These are phyloP conservation scores for Danielia reshetovae DNA, from an alignment of 805 yeast genomes.

Conservation along the genomic window DNA sequence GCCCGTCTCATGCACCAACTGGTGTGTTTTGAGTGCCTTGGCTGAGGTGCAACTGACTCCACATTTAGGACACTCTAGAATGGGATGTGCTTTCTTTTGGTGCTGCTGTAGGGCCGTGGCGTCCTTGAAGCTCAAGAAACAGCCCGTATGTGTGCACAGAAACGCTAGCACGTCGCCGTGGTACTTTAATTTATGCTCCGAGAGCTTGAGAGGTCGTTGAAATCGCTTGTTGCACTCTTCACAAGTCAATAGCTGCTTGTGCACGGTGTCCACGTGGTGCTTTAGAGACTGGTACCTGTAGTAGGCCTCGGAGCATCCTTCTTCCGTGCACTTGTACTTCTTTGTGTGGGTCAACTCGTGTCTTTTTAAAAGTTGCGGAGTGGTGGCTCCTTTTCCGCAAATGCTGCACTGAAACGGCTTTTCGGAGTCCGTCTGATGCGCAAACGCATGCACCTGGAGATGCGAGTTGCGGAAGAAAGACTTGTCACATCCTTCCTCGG, in stretches of 20 bases:
- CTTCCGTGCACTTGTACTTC: slow-evolving; percentile 45
- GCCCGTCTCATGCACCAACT: slow-evolving; percentile 58
- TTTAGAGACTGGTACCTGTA: slow-evolving; percentile 72
- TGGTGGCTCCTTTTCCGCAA: slow-evolving; percentile 80
- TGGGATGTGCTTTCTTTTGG: slow-evolving; percentile 68
- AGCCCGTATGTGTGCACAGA: slow-evolving; percentile 60
- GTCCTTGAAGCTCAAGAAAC: slow-evolving; percentile 57
- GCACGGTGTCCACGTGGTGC: slow-evolving; percentile 65
- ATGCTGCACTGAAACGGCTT: slow-evolving; percentile 70
- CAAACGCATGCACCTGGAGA: slow-evolving; percentile 65
- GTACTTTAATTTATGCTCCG: slow-evolving; percentile 59
- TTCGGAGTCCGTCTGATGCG: slow-evolving; percentile 50
- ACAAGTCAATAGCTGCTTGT: slow-evolving; percentile 54
- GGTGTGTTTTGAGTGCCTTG: slow-evolving; percentile 66
- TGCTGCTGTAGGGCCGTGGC: slow-evolving; percentile 76
- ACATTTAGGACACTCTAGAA: slow-evolving; percentile 60
- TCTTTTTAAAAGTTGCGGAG: slow-evolving; percentile 74
- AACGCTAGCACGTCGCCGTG: slow-evolving; percentile 58
- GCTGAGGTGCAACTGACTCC: slow-evolving; percentile 70
- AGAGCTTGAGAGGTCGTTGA: slow-evolving; percentile 59
- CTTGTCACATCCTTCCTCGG: slow-evolving; percentile 51
- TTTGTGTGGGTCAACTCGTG: slow-evolving; percentile 78
- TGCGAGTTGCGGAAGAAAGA: slow-evolving; percentile 76
- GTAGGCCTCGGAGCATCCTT: slow-evolving; percentile 63
- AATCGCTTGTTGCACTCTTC: slow-evolving; percentile 61